Evolutionary conservation across 2,329 filamentous ascomycete species (phyloP).

Genomic region (Clarireedia monteithiana): DNA sequence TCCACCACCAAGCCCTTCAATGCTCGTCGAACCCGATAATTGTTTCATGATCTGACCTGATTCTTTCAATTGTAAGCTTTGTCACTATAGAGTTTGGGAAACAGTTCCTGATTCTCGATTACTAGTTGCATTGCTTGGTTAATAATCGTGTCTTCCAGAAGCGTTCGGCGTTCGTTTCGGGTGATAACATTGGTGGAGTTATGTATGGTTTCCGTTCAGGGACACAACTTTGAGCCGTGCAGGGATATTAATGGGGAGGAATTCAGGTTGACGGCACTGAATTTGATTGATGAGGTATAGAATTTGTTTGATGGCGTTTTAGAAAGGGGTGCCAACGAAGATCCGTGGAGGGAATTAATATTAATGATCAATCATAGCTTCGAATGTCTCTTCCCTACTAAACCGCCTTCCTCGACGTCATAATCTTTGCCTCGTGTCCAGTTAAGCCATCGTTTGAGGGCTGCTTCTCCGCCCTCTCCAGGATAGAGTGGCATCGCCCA

Average conservation of each 20-base stretch:
- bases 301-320: constrained; percentile 1
- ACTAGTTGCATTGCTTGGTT: background rate
- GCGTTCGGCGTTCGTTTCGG: background rate
- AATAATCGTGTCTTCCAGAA: background rate
- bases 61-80: constrained; percentile 9
- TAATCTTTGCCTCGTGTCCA: constrained; percentile 69
- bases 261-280: background rate
- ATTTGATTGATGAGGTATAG: background rate
- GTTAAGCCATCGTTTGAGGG: constrained; percentile 64
- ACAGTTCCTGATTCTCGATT: background rate
- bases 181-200: background rate
- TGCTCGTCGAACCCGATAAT: constrained; percentile 9
- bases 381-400: constrained; percentile 42
- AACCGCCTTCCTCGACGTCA: constrained; percentile 52
- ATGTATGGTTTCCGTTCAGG: too few relatives aligned
- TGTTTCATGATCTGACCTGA: constrained; percentile 2
- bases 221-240: too few relatives aligned
- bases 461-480: constrained; percentile 65
- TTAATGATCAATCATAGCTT: constrained; percentile 33
- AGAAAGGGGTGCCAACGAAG: background rate
- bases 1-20: constrained; percentile 32
- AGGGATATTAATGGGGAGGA: background rate
- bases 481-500: constrained; percentile 48
- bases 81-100: background rate
- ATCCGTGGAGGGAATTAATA: background rate